Percentiles rank a stretch among this genome's conserved stretches.
Evolutionary conservation across 106 monocot species (phyloP).

Genomic region (Allium cepa): DNA sequence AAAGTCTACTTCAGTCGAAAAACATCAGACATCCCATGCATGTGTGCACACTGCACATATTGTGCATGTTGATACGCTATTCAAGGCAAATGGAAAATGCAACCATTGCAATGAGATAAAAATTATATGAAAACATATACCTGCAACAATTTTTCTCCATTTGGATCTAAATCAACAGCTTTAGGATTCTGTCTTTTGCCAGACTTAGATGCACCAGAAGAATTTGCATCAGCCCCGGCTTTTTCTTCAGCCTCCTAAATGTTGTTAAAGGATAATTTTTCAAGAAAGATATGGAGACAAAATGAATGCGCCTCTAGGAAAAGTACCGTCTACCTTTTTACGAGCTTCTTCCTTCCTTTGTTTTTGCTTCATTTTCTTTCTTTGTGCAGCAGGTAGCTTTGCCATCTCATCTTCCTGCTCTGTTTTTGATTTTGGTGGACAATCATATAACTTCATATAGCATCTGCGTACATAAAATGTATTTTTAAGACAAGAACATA

Average conservation of each 20-base stretch:
- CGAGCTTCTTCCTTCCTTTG: slow-evolving; percentile 97
- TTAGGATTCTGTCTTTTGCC: slow-evolving; percentile 60
- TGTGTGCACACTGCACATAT: too few relatives aligned
- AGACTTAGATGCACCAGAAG: slow-evolving; percentile 48
- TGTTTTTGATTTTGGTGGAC: slow-evolving; percentile 62
- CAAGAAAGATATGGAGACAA: slow-evolving; percentile 3
- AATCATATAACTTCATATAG: slow-evolving; percentile 84
- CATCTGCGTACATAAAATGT: slow-evolving; percentile 40
- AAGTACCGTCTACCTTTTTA: slow-evolving; percentile 51
- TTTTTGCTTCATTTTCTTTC: slow-evolving; percentile 88
- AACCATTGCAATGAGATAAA: too few relatives aligned
- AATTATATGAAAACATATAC: slow-evolving; percentile 19
- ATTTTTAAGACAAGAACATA: too few relatives aligned
- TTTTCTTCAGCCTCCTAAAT: slow-evolving; percentile 88
- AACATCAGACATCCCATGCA: too few relatives aligned
- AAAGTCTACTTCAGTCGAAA: too few relatives aligned
- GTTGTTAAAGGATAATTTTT: slow-evolving; percentile 2
- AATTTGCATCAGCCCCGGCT: slow-evolving; percentile 55
- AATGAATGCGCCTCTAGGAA: not conserved
- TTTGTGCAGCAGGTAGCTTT: slow-evolving; percentile 71
- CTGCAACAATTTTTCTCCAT: slow-evolving; percentile 92
- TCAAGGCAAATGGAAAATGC: too few relatives aligned
- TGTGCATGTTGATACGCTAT: too few relatives aligned
- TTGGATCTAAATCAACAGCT: slow-evolving; percentile 87
- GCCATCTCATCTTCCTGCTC: slow-evolving; percentile 74